Base-by-base conservation (phyloP, 169 alveolate species). In the Plasmodium relictum region DNA sequence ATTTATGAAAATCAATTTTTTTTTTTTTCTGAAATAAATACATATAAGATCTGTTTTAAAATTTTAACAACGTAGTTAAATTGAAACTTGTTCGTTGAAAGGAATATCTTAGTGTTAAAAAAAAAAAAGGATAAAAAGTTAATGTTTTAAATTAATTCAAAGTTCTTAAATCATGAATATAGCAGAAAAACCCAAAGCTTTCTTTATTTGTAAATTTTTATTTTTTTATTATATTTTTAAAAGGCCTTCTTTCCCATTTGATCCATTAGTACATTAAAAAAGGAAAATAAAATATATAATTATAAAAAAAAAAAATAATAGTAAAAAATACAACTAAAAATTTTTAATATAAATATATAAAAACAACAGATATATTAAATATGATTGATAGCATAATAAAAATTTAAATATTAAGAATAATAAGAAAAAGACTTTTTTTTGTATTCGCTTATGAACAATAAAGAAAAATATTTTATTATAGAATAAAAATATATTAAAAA, bases 131-230 rank as follows among this genome's bases (percentile, higher is more conserved):
- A 37, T 26, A 31, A 20, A 31, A 2, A 31, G 3, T 31, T 2
- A 31, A 31, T 2, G 3, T 31, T 31, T 31, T 2, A 31, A 31
- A 31, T 24, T 41, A 12, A 63, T 63, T 73, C 39, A 59, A 31
- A 74, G n/a, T 16, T 50, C 31, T 65, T 74, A 41, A 41, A 78
- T n/a, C 31, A 78, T 78, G 89, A 78, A 66, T 62, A 26, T 44
- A 45, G 44, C 44, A 22, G 89, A 78, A 78, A 78, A 78, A 50
- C 63, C 73, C 8, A 56, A 50, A 45, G 89, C 78, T 22, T 78
- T 78, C 42, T 78, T 78, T 44, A 69, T 78, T 44, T 78, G 73
- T 76, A 78, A 78, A 72, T 78, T 78, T 78, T 78, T 78, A 39
- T 78, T 78, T 70, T 78, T 78, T 78, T 62, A 78, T 70, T 78